These are phyloP conservation scores for Alternaria sp. DNA, from an alignment of 2,329 filamentous ascomycete genomes.

Conservation along the genomic window DNA sequence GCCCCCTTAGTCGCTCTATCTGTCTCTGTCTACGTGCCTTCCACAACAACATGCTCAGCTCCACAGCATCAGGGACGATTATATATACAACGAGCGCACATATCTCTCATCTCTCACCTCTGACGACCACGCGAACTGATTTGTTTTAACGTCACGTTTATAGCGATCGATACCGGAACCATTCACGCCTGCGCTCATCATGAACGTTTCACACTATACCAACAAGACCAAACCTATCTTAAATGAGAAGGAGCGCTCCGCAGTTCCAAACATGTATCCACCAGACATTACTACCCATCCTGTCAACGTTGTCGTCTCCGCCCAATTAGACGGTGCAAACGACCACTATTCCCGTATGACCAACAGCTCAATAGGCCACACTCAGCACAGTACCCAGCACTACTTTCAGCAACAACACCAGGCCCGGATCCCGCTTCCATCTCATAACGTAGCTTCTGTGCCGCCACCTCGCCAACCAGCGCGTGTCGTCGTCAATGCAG, in stretches of 20 bases:
- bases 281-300: not conserved
- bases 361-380: not conserved
- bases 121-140: not conserved
- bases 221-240: not conserved
- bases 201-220: not conserved
- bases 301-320: not conserved
- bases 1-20: not conserved
- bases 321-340: slow-evolving; percentile 20
- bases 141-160: not conserved
- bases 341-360: slow-evolving; percentile 7
- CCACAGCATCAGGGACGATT: not conserved
- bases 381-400: not conserved
- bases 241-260: not conserved
- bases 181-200: not conserved
- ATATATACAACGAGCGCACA: not conserved
- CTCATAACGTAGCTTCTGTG: not conserved
- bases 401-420: slow-evolving; percentile 3
- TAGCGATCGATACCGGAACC: not conserved
- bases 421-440: not conserved
- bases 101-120: not conserved
- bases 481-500: slow-evolving; percentile 14
- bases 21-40: not conserved
- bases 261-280: not conserved
- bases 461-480: slow-evolving; percentile 1
- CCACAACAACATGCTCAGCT: not conserved